Base-by-base conservation (phyloP, 208 protist species). In the Acanthamoeba castellanii region DNA sequence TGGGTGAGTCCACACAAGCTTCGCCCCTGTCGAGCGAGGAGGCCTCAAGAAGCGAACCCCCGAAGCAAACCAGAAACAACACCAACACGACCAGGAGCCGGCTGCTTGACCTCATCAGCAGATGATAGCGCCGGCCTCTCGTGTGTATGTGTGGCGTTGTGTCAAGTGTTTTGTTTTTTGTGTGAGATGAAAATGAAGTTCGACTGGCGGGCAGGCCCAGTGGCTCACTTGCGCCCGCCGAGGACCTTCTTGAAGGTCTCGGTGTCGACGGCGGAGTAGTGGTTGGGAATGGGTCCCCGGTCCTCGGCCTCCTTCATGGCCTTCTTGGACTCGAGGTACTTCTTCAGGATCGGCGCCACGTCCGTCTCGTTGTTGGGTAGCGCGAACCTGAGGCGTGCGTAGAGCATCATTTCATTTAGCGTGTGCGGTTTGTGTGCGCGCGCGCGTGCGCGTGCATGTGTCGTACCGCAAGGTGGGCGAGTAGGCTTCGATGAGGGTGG, bases 291-390 rank as follows among this genome's bases (percentile, higher is more conserved):
- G 81, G 81, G 81, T 7, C 81, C 52, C 25, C 27, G 3, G 45
- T 88, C 81, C 3, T 88, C 81, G 37, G 81, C 22, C 22, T 88
- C 81, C 81, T 88, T 88, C 81, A 64, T 88, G 81, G 47, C 81
- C 27, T 88, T 88, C 81, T 88, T 88, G 20, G 81, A 5, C 45
- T 88, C 81, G n/a, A 88, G 52, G 52, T 59, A 88, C 52, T 88
- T 88, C 52, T 37, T 88, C 81, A 88, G 81, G 52, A 88, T 88
- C n/a, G 81, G 81, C 81, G 81, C 81, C 52, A 88, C 81, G 22
- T 88, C 81, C 27, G 42, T 52, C 20, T 88, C 81, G 52, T 64
- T 64, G 81, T 88, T 88, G 45, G 81, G 81, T 20, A 88, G 25
- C 11, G 81, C 81, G 22, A n/a, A 20, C 81, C 81, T 88, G 81